Base-by-base conservation (phyloP, 2,329 filamentous ascomycete genomes). In the Plenodomus lindquistii region DNA sequence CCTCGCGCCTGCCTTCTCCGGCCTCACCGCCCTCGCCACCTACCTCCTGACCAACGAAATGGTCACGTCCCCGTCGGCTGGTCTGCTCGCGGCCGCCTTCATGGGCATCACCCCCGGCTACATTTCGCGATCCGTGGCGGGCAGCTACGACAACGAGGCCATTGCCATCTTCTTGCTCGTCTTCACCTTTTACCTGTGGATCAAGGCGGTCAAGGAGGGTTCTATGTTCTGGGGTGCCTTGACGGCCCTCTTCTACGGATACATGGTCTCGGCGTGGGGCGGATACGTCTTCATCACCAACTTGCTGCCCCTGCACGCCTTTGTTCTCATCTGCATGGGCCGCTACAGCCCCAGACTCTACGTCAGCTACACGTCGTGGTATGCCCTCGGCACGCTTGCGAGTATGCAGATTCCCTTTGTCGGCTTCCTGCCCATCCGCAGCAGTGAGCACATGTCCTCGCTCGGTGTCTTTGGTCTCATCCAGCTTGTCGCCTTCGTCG, bases 351-450 rank as follows among this genome's bases (percentile, higher is more conserved):
- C 89, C 50, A 85, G 94, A 51, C 80, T 99, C 17, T 99, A 99
- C 66, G 91, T 97, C 67, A 90, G 91, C 70, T 99, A 99, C 75
- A 96, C 90, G 37, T 97, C 93, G 1, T 99, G 95, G 94, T 99
- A 96, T 74, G 91, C 92, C 34, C 81, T 99, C 29, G 94, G 95
- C 51, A 97, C 94, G 57, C 76, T 99, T 74, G 94, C 92, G 46
- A 96, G 91, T 79, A 97, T 99, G 93, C 94, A 99, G 76, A 94
- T 99, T 78, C 94, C 94, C 3, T 99, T 99, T 67, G 95, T 99
- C 47, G 94, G 94, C 49, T 99, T 99, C 80, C 77, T 96, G 76
- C 93, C 94, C 19, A 91, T 99, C 69, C 89, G 91, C 73, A 97
- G 91, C 71, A 97, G 91, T 77, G 94, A 99, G 76, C 94, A 99